These are phyloP conservation scores for Citrus medica DNA, from an alignment of 345 rosid species.

Conservation along the genomic window DNA sequence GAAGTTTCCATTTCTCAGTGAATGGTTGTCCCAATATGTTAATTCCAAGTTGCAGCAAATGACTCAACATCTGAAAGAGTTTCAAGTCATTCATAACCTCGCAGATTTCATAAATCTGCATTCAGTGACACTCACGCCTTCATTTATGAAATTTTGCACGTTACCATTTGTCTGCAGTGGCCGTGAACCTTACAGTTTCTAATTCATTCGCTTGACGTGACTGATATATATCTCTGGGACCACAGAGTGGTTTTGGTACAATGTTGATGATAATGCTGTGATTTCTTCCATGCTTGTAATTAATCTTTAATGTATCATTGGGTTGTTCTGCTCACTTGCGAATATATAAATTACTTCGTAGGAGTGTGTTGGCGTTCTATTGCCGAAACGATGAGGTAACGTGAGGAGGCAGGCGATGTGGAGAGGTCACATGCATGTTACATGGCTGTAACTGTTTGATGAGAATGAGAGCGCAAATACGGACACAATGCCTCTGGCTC, in stretches of 20 bases:
- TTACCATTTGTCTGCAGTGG: neutral
- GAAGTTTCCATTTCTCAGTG: neutral
- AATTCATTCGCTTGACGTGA: neutral
- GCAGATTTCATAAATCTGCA: neutral
- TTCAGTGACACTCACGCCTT: neutral
- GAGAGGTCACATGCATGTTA: neutral
- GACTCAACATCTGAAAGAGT: neutral
- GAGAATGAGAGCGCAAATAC: neutral
- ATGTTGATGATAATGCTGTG: neutral
- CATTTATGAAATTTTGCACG: neutral
- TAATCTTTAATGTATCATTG: neutral
- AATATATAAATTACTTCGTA: neutral
- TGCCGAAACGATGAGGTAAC: neutral
- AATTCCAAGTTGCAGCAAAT: too few relatives aligned
- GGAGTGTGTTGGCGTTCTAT: neutral
- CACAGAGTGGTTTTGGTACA: too few relatives aligned
- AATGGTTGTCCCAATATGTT: neutral
- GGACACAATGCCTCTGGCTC: neutral
- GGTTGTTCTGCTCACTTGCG: neutral
- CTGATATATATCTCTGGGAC: too few relatives aligned
- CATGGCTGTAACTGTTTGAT: neutral
- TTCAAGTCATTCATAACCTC: neutral
- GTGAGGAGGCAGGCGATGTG: neutral
- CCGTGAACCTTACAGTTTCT: neutral
- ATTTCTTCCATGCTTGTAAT: neutral